phyloP scores from a whole-genome alignment of 2,329 filamentous ascomycete species.

The Didymella segeticola region DNA sequence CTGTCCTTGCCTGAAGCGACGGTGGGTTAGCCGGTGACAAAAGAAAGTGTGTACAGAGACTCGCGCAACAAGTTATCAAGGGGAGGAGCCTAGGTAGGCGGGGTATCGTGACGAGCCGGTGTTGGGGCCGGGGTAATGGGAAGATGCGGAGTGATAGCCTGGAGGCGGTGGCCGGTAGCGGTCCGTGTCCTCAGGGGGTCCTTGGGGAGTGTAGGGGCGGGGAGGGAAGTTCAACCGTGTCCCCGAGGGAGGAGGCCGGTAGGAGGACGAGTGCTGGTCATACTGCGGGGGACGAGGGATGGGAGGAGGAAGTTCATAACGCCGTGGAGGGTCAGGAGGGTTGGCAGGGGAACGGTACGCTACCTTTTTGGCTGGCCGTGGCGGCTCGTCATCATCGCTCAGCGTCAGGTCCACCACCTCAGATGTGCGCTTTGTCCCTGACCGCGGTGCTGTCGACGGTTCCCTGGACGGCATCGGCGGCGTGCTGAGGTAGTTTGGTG shows the following conservation, averaged over 20 bases:
- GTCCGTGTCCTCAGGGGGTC: slow-evolving; percentile 7
- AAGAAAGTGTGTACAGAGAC: slow-evolving; percentile 19
- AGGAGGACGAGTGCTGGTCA: slow-evolving; percentile 21
- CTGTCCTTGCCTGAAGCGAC: slow-evolving; percentile 28
- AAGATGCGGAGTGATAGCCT: slow-evolving; percentile 9
- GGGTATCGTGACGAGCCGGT: slow-evolving; percentile 37
- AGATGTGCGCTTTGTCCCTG: slow-evolving; percentile 52
- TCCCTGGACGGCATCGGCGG: slow-evolving; percentile 57
- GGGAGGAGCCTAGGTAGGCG: slow-evolving; percentile 36
- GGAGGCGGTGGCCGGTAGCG: slow-evolving; percentile 14
- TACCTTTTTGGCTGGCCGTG: slow-evolving; percentile 50
- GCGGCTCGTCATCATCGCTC: slow-evolving; percentile 53
- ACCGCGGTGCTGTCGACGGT: slow-evolving; percentile 41
- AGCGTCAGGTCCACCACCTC: slow-evolving; percentile 59
- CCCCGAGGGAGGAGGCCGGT: slow-evolving; percentile 32
- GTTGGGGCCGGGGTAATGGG: slow-evolving; percentile 19
- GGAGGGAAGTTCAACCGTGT: slow-evolving; percentile 28
- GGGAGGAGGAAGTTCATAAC: slow-evolving; percentile 39
- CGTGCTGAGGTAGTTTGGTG: slow-evolving; percentile 50
- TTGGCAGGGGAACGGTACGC: slow-evolving; percentile 50
- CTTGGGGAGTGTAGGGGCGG: slow-evolving; percentile 12
- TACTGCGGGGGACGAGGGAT: slow-evolving; percentile 28
- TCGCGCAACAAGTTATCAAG: slow-evolving; percentile 27
- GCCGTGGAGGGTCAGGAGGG: slow-evolving; percentile 41
- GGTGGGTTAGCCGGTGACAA: slow-evolving; percentile 32